Percentiles rank a stretch among this genome's conserved stretches.
phyloP scores from a whole-genome alignment of 306 rosid species.

The Cicer judaicum region DNA sequence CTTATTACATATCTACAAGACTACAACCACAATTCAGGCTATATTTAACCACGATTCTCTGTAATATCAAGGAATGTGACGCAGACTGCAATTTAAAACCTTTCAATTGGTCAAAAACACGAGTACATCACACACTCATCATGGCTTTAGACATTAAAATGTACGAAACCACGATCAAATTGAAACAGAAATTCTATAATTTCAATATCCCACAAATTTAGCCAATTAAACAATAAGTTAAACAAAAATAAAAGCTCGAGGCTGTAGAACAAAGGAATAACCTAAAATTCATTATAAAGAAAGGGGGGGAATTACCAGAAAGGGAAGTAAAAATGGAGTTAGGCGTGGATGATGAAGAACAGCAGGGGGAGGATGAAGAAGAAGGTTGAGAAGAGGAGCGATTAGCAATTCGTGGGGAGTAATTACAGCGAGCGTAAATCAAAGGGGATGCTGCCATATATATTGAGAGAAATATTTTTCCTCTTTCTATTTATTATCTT shows the following conservation, averaged over 20 bases:
- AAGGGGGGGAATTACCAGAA: conserved; percentile 34
- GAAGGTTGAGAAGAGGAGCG: conserved; percentile 31
- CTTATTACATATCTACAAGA: neutral
- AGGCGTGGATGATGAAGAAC: conserved; percentile 37
- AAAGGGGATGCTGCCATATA: conserved; percentile 35
- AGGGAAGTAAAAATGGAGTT: conserved; percentile 9
- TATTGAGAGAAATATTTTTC: too few relatives aligned
- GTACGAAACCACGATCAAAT: neutral
- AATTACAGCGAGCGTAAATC: conserved; percentile 31
- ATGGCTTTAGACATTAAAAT: neutral
- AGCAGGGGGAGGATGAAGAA: conserved; percentile 34
- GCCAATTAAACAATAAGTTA: neutral
- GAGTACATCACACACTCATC: neutral
- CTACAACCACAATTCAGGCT: neutral
- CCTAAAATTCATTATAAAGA: neutral
- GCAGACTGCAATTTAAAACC: too few relatives aligned
- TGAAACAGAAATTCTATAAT: neutral
- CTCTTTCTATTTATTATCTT: too few relatives aligned
- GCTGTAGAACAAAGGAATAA: conserved; percentile 8
- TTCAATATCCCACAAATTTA: neutral
- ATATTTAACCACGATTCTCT: neutral
- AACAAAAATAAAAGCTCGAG: conserved; percentile 23
- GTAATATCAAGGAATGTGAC: too few relatives aligned
- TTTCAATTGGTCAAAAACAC: neutral
- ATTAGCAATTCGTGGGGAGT: conserved; percentile 27